Base-by-base conservation (phyloP, 139 green algal genomes). In the Chlorella sorokiniana region DNA sequence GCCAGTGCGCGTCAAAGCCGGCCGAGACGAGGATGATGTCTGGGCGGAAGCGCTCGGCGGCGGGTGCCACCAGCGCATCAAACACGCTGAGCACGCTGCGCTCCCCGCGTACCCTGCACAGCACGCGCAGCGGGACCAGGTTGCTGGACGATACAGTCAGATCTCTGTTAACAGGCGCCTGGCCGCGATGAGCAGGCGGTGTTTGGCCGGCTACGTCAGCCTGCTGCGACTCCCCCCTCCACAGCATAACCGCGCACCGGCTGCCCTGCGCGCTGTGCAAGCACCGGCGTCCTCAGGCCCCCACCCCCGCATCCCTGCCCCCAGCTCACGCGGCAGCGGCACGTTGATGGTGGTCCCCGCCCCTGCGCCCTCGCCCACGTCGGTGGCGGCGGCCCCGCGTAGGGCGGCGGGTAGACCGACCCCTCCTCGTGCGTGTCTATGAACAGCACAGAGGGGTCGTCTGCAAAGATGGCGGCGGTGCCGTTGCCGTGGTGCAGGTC, bases 1-100 rank as follows among this genome's bases (percentile, higher is more conserved):
- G 25, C 87, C 88, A 96, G 74, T 99, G 96, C 0, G 93, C 94
- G 71, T 99, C 96, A 85, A 95, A 99, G 51, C 94, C 93, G 77
- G 92, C 88, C 9, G 51, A 77, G 41, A 93, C 84, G 11, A 92
- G 79, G 33, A 98, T 90, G 59, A 98, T 88, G 67, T 98, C 92
- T 35, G 95, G 95, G 27, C 86, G 61, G 83, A 97, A 98, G 20
- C 83, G 65, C 29, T 69, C 44, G 7, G 89, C 88, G 35, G 92
- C 93, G 14, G 96, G 96, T 3, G 61, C 82, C 0, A 99, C 83
- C 8, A 98, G 62, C 22, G 93, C 70, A 25, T 95, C 88, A 42
- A 95, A 83, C 67, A 70, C 78, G 7, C 9, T 22, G 65, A 83
- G 65, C 65, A 77, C 35, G 65, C 64, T 69, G 9, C 14, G 27